Percentiles rank a stretch among this genome's conserved stretches.
These are phyloP conservation scores for Wilhelminamyces savonicus DNA, from an alignment of 805 yeast genomes.

Conservation along the genomic window DNA sequence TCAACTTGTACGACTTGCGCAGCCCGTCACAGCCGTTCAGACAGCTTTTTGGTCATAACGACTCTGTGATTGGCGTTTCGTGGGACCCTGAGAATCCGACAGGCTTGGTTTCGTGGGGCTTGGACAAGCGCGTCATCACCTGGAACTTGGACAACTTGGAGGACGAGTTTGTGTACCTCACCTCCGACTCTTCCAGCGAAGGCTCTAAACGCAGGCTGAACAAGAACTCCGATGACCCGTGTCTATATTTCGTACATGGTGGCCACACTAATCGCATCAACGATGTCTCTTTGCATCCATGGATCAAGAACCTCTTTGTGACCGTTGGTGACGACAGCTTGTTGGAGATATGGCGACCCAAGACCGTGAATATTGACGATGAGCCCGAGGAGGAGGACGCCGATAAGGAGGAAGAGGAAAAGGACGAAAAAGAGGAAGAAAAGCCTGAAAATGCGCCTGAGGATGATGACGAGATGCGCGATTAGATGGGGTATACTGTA, in stretches of 20 bases:
- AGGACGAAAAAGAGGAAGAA: constrained; percentile 6
- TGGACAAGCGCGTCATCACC: constrained; percentile 62
- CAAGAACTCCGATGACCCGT: constrained; percentile 58
- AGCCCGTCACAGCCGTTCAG: constrained; percentile 54
- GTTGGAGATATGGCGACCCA: constrained; percentile 72
- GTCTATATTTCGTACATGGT: constrained; percentile 74
- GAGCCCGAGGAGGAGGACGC: constrained; percentile 15
- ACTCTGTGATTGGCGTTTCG: constrained; percentile 37
- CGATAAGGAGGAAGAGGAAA: constrained; percentile 21
- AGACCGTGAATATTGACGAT: constrained; percentile 37
- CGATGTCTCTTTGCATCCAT: constrained; percentile 65
- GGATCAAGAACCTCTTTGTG: constrained; percentile 49
- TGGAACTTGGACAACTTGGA: constrained; percentile 68
- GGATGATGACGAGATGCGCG: not conserved
- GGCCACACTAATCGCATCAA: constrained; percentile 73
- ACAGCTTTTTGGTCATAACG: constrained; percentile 60
- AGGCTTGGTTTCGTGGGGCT: constrained; percentile 50
- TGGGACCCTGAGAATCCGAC: constrained; percentile 47
- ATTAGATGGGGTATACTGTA: too few species aligned
- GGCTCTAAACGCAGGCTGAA: constrained; percentile 48
- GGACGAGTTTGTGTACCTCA: constrained; percentile 42
- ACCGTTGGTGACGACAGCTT: constrained; percentile 73
- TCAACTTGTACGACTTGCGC: constrained; percentile 71
- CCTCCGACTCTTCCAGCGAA: constrained; percentile 21
- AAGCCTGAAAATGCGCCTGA: constrained; percentile 2